phyloP scores from a whole-genome alignment of 2,329 filamentous ascomycete species.

The Ophiocordyceps camponoti-floridani region DNA sequence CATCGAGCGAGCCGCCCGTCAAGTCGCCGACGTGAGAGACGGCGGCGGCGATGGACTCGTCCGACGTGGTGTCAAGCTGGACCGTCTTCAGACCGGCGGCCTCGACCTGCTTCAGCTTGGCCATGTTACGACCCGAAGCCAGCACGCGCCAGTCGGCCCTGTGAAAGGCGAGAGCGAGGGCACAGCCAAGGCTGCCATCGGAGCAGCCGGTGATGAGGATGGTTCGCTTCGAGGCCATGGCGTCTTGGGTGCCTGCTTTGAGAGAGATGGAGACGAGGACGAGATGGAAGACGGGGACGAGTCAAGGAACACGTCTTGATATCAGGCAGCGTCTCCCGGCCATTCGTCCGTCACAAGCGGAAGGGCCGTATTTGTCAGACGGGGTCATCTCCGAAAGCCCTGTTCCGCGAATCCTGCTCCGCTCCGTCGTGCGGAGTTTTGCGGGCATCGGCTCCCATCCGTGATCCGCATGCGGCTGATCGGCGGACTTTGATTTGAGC shows the following conservation, averaged over 20 bases:
- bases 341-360: too few relatives aligned
- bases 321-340: too few relatives aligned
- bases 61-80: conserved; percentile 8
- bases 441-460: not conserved
- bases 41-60: conserved; percentile 6
- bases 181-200: conserved; percentile 13
- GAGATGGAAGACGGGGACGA: not conserved
- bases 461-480: not conserved
- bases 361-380: not conserved
- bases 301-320: too few relatives aligned
- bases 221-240: conserved; percentile 2
- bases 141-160: conserved; percentile 10
- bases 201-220: conserved; percentile 18
- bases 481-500: not conserved
- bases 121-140: conserved; percentile 10
- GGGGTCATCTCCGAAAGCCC: not conserved
- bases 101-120: conserved; percentile 7
- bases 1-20: conserved; percentile 10
- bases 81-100: conserved; percentile 6
- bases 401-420: not conserved
- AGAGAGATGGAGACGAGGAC: not conserved
- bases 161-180: conserved; percentile 13
- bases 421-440: not conserved
- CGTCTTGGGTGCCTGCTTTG: not conserved
- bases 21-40: conserved; percentile 4